phyloP scores from a whole-genome alignment of 2,329 filamentous ascomycete genomes.

The Epichloe sibirici region DNA sequence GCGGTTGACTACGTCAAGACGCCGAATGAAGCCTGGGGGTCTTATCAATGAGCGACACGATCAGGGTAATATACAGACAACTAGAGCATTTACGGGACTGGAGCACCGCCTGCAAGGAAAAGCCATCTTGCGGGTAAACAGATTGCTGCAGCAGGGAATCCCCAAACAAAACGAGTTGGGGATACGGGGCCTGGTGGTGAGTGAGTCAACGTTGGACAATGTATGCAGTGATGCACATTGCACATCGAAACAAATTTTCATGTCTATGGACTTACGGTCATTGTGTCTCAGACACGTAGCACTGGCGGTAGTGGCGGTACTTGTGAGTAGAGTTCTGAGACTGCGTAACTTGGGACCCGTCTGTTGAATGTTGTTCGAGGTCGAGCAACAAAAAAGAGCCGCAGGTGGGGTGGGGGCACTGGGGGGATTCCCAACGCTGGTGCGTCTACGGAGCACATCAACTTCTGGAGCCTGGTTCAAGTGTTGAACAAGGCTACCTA shows the following conservation, averaged over 20 bases:
- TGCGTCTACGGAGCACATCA: too few species aligned
- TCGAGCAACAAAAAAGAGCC: too few species aligned
- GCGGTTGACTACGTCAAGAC: slow-evolving; percentile 77
- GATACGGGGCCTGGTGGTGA: slow-evolving; percentile 31
- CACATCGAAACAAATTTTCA: background rate
- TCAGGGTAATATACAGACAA: background rate
- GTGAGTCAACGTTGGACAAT: background rate
- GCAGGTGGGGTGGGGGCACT: too few species aligned
- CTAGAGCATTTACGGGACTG: slow-evolving; percentile 44
- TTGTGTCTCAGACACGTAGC: background rate
- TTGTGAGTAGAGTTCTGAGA: too few species aligned
- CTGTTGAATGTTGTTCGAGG: too few species aligned
- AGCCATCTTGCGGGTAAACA: slow-evolving; percentile 49
- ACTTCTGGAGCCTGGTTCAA: too few species aligned
- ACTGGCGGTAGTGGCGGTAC: too few species aligned
- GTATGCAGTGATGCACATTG: background rate
- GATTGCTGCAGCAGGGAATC: slow-evolving; percentile 75
- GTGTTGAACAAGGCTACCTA: too few species aligned
- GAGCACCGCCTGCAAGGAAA: slow-evolving; percentile 61
- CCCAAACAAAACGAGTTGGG: slow-evolving; percentile 74
- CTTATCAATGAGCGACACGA: background rate
- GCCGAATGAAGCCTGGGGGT: slow-evolving; percentile 54
- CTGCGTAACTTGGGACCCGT: too few species aligned
- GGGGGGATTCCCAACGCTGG: too few species aligned
- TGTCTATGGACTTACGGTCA: slow-evolving; percentile 12